Conservation (phyloP, 2,329 filamentous ascomycete genomes). For the Aspergillus ruber region DNA sequence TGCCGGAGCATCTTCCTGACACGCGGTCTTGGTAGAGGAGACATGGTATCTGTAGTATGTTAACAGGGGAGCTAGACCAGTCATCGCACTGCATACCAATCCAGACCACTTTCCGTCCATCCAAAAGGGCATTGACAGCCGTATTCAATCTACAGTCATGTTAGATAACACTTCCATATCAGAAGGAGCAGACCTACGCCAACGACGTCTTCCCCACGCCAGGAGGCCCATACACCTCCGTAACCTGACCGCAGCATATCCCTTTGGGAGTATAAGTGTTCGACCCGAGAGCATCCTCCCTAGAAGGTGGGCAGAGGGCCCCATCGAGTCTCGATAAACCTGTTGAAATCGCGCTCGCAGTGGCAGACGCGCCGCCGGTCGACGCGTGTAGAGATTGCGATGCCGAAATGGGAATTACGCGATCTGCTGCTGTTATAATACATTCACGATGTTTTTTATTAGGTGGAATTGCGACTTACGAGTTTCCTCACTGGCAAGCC, state of each 20-base stretch:
- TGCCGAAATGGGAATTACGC: conserved; percentile 29
- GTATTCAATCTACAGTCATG: conserved; percentile 61
- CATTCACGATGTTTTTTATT: neutral
- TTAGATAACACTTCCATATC: conserved; percentile 14
- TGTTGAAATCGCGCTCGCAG: conserved; percentile 28
- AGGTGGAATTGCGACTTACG: neutral
- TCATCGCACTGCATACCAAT: conserved; percentile 55
- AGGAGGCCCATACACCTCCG: conserved; percentile 82
- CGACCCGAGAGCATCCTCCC: conserved; percentile 10
- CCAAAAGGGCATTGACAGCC: conserved; percentile 55
- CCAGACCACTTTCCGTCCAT: conserved; percentile 66
- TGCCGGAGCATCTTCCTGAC: conserved; percentile 42
- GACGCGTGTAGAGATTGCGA: conserved; percentile 31
- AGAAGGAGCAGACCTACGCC: conserved; percentile 51
- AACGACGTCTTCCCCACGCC: conserved; percentile 80
- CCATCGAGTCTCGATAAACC: conserved; percentile 45
- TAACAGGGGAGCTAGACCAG: neutral
- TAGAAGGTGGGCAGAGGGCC: conserved; percentile 11
- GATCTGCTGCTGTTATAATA: conserved; percentile 13
- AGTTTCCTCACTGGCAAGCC: conserved; percentile 21
- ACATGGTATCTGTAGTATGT: conserved; percentile 42
- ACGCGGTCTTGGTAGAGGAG: conserved; percentile 43
- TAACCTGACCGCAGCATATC: conserved; percentile 68
- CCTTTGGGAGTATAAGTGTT: conserved; percentile 42
- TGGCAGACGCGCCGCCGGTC: conserved; percentile 3